phyloP scores from a whole-genome alignment of 2,329 filamentous ascomycete genomes.

The Colletotrichum lentis region DNA sequence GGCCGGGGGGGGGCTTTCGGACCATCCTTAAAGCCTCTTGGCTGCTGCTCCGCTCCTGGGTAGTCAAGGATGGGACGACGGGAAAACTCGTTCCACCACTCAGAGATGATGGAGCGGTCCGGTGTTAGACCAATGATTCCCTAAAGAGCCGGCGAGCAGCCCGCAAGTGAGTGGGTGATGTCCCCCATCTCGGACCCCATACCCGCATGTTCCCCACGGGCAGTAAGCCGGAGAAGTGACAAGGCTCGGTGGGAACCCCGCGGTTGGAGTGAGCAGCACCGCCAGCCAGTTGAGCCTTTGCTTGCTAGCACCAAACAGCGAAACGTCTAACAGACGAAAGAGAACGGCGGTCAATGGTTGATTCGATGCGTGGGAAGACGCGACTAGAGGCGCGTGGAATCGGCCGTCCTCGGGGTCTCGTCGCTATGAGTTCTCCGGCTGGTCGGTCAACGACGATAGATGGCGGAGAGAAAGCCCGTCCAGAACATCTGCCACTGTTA shows the following conservation, averaged over 20 bases:
- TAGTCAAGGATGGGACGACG: not conserved
- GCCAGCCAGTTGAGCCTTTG: not conserved
- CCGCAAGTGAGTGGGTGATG: slow-evolving; percentile 6
- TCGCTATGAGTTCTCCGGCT: accelerated
- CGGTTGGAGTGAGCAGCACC: not conserved
- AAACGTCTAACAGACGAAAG: not conserved
- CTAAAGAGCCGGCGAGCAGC: not conserved
- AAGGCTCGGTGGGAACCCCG: slow-evolving; percentile 26
- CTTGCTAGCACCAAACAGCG: not conserved
- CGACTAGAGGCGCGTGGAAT: no score
- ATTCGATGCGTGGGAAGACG: not conserved
- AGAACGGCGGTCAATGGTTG: not conserved
- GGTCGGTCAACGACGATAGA: no score
- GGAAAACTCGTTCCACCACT: slow-evolving; percentile 26
- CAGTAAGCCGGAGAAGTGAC: slow-evolving; percentile 27
- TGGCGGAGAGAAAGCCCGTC: not conserved
- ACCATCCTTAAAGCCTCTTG: slow-evolving; percentile 11
- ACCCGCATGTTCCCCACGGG: slow-evolving; percentile 23
- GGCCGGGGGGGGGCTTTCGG: not conserved
- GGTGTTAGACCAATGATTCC: not conserved
- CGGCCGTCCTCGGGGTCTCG: no score
- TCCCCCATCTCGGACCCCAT: slow-evolving; percentile 14
- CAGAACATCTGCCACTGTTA: not conserved
- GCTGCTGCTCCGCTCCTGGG: not conserved
- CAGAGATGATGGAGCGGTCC: not conserved